phyloP scores from a whole-genome alignment of 176 grass and related monocot genomes.

The Tillandsia leiboldiana region DNA sequence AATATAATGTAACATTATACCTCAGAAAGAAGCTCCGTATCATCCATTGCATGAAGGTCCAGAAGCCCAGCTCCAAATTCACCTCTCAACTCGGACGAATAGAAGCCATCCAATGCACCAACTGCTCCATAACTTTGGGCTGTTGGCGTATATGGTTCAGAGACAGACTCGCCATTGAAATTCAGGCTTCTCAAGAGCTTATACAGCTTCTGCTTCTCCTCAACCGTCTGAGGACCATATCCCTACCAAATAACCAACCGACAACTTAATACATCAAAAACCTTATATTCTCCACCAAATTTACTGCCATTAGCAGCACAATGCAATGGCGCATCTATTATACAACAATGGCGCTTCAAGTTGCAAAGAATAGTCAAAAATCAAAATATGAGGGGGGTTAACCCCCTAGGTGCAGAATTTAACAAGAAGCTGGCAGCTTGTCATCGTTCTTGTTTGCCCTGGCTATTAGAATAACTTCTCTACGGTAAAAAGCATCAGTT shows the following conservation, averaged over 20 bases:
- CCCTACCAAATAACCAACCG: constrained; percentile 44
- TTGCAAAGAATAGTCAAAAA: background rate
- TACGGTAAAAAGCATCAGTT: no score
- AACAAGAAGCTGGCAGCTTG: no score
- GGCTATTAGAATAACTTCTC: no score
- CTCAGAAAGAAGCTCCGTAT: constrained; percentile 88
- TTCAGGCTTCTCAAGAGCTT: constrained; percentile 80
- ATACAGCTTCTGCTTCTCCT: constrained; percentile 90
- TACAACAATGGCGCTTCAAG: background rate
- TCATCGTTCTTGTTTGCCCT: no score
- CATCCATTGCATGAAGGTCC: constrained; percentile 95
- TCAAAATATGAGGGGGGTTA: no score
- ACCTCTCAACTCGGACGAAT: constrained; percentile 89
- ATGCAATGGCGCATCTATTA: background rate
- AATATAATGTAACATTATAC: constrained; percentile 32
- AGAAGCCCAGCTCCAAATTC: constrained; percentile 96
- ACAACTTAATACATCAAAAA: constrained; percentile 6
- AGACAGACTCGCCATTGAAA: constrained; percentile 63
- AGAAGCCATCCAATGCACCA: constrained; percentile 56
- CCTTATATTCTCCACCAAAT: background rate
- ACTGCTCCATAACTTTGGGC: constrained; percentile 49
- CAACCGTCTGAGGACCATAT: constrained; percentile 84
- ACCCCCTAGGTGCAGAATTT: no score
- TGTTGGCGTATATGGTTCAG: constrained; percentile 61
- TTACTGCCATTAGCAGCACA: constrained; percentile 5